phyloP scores from a whole-genome alignment of 169 alveolate species.

The Babesia sp. region DNA sequence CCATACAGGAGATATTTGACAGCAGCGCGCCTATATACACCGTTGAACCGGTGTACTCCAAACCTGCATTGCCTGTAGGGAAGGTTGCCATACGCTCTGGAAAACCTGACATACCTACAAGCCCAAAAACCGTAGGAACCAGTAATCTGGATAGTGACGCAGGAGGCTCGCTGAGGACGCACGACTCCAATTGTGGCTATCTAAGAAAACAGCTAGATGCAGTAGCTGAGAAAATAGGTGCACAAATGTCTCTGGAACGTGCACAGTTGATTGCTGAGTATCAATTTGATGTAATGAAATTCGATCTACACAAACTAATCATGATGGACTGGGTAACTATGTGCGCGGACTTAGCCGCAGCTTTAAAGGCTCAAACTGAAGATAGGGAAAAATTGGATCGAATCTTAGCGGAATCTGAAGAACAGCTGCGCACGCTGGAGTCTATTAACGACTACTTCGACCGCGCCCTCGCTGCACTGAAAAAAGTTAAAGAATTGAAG shows the following conservation, averaged over 20 bases:
- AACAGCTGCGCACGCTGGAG: background rate
- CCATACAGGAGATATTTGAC: slow-evolving; percentile 12
- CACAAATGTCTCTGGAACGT: background rate
- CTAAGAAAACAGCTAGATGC: background rate
- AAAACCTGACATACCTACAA: background rate
- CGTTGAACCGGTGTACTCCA: background rate
- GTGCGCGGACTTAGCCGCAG: background rate
- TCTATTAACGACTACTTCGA: background rate
- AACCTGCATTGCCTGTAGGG: background rate
- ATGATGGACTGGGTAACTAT: slow-evolving; percentile 23
- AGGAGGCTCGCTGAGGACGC: background rate
- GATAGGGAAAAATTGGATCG: background rate
- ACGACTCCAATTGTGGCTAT: background rate
- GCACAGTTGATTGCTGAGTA: slow-evolving; percentile 4
- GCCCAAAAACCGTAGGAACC: background rate
- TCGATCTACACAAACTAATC: slow-evolving; percentile 2
- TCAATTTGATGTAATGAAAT: slow-evolving; percentile 1
- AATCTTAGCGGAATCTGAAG: background rate
- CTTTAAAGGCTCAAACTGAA: slow-evolving; percentile 9
- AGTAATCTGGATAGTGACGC: background rate
- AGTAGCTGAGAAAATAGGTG: background rate
- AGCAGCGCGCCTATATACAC: slow-evolving; percentile 38
- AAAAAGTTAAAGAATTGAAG: background rate
- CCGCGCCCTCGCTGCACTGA: background rate
- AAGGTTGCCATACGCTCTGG: background rate